These are phyloP conservation scores for Pichia inconspicua DNA, from an alignment of 1,139 yeast genomes.

Conservation along the genomic window DNA sequence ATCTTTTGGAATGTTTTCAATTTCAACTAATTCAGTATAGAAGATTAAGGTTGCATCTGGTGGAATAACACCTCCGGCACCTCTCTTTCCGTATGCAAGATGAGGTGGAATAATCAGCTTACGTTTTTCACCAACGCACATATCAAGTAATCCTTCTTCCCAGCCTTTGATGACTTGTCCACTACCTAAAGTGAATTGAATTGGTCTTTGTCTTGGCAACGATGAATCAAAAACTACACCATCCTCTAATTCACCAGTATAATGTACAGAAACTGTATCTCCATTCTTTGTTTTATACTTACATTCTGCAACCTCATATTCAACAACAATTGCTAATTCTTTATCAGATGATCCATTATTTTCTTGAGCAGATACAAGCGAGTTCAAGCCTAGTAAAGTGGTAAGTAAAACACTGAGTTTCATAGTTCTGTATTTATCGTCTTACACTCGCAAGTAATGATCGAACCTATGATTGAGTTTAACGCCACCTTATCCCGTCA, in stretches of 20 bases:
- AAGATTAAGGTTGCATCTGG: constrained; percentile 61
- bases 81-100: constrained; percentile 68
- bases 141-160: constrained; percentile 66
- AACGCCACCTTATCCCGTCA: too few species aligned
- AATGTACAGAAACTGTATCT: constrained; percentile 64
- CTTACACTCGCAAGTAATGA: too few species aligned
- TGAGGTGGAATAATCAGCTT: constrained; percentile 68
- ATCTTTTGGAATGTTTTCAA: constrained; percentile 31
- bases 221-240: constrained; percentile 77
- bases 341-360: background rate
- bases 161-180: constrained; percentile 82
- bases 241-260: constrained; percentile 60
- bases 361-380: constrained; percentile 1
- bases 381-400: background rate
- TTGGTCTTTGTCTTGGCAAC: constrained; percentile 53
- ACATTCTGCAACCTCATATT: constrained; percentile 38
- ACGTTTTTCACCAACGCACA: constrained; percentile 86
- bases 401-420: background rate
- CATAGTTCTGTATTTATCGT: background rate
- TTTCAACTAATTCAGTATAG: constrained; percentile 48
- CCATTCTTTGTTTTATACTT: constrained; percentile 49
- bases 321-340: constrained; percentile 6
- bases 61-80: constrained; percentile 69
- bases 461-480: too few species aligned
- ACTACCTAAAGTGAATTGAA: constrained; percentile 59